Conservation (phyloP, 163 green algal species). For the Chlamydomonas reinhardtii region DNA sequence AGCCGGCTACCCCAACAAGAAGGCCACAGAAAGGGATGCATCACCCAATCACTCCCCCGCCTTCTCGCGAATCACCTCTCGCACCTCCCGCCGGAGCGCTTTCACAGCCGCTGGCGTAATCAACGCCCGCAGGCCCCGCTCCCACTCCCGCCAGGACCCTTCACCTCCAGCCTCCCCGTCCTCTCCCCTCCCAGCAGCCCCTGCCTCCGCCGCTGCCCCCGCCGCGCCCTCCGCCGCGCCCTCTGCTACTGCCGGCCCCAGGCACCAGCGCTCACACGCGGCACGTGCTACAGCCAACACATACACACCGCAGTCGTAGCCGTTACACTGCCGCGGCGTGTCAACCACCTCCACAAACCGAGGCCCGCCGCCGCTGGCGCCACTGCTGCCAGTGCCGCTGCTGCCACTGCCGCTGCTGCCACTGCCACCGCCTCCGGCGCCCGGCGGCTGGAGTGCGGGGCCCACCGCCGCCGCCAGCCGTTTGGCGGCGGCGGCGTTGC, state of each 20-base stretch:
- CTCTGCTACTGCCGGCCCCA: too few relatives aligned
- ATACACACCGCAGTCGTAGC: slow-evolving; percentile 75
- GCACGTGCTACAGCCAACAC: slow-evolving; percentile 62
- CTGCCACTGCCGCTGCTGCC: background rate
- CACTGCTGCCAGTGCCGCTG: background rate
- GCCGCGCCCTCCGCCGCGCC: background rate
- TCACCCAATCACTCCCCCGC: background rate
- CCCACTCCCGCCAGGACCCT: background rate
- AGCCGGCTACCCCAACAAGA: too few relatives aligned
- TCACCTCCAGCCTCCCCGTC: background rate
- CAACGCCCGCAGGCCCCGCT: background rate
- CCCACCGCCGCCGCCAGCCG: slow-evolving; percentile 16
- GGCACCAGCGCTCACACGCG: slow-evolving; percentile 1
- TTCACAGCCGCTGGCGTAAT: slow-evolving; percentile 4
- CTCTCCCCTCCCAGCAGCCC: background rate
- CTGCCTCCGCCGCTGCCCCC: background rate
- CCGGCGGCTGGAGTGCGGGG: slow-evolving; percentile 1
- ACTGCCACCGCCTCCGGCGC: background rate
- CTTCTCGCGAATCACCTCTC: slow-evolving; percentile 18
- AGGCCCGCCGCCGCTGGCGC: background rate
- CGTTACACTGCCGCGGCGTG: slow-evolving; percentile 69
- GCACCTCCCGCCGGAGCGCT: background rate
- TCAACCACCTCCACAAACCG: slow-evolving; percentile 26
- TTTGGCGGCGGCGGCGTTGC: background rate
- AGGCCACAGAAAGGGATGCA: too few relatives aligned